Evolutionary conservation across 371 early-diverging fungal genomes (phyloP).

Genomic region (Ordospora pajunii): DNA sequence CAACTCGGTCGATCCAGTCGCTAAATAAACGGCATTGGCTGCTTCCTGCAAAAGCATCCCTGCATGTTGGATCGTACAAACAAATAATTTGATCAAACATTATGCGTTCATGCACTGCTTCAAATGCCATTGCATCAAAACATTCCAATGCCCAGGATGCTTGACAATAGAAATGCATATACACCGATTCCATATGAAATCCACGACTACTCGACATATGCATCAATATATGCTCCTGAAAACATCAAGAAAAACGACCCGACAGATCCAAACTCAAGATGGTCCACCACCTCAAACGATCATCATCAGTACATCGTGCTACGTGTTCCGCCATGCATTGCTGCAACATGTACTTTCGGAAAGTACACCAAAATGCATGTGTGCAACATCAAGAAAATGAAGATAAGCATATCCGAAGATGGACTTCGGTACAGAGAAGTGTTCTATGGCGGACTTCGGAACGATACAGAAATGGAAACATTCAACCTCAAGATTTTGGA

Average conservation of each 20-base stretch:
- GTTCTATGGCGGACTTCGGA: slow-evolving; percentile 72
- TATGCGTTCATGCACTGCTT: too few species aligned
- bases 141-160: background rate
- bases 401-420: slow-evolving; percentile 70
- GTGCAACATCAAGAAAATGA: slow-evolving; percentile 87
- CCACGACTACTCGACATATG: slow-evolving; percentile 66
- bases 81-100: too few species aligned
- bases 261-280: slow-evolving; percentile 68
- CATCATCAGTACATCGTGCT: slow-evolving; percentile 70
- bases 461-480: slow-evolving; percentile 76
- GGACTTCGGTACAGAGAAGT: slow-evolving; percentile 64
- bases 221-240: slow-evolving; percentile 68
- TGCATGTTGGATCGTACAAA: too few species aligned
- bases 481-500: slow-evolving; percentile 65
- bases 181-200: slow-evolving; percentile 1
- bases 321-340: slow-evolving; percentile 62
- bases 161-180: background rate
- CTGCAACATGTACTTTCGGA: slow-evolving; percentile 72
- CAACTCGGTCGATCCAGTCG: too few species aligned
- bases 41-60: too few species aligned
- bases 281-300: slow-evolving; percentile 72
- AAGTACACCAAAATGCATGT: slow-evolving; percentile 85
- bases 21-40: too few species aligned
- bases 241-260: slow-evolving; percentile 69
- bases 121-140: too few species aligned